These are phyloP conservation scores for Ilyonectria robusta DNA, from an alignment of 2,329 filamentous ascomycete genomes.

Conservation along the genomic window DNA sequence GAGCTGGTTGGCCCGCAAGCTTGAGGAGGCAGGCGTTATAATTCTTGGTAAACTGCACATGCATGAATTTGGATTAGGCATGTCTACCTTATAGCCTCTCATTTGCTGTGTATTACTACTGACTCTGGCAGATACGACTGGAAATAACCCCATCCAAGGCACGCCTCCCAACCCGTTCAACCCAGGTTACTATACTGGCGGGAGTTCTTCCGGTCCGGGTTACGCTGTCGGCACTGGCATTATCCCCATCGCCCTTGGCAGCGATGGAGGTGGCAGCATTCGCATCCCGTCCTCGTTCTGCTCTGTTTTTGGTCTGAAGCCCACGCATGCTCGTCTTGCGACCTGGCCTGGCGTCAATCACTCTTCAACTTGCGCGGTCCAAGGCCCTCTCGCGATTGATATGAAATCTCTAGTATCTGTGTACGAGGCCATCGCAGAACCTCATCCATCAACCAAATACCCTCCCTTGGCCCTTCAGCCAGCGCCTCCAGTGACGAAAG, in stretches of 20 bases:
- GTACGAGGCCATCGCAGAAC: conserved; percentile 75
- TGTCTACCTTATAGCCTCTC: conserved; percentile 34
- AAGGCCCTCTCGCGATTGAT: conserved; percentile 77
- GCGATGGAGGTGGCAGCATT: conserved; percentile 81
- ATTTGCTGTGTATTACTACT: conserved; percentile 6
- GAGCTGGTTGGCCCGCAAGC: conserved; percentile 79
- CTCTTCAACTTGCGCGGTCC: conserved; percentile 73
- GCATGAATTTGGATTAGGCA: conserved; percentile 82
- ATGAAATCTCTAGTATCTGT: conserved; percentile 76
- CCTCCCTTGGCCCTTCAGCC: conserved; percentile 53
- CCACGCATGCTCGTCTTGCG: conserved; percentile 77
- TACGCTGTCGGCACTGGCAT: conserved; percentile 79
- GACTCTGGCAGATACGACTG: conserved; percentile 72
- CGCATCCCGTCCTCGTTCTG: conserved; percentile 81
- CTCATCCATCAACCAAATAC: conserved; percentile 73
- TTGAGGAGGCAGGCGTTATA: conserved; percentile 79
- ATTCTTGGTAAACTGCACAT: conserved; percentile 81
- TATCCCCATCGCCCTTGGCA: conserved; percentile 80
- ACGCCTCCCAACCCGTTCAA: conserved; percentile 86
- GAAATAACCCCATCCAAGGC: conserved; percentile 80
- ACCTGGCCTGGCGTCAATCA: too few species aligned
- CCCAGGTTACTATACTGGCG: conserved; percentile 79
- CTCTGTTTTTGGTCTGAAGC: conserved; percentile 81
- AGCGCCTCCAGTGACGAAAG: conserved; percentile 54
- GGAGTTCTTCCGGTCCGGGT: conserved; percentile 80